Percentiles rank a stretch among this genome's conserved stretches.
Evolutionary conservation across 2,329 filamentous ascomycete species (phyloP).

Genomic region (Colletotrichum ledebouriae): DNA sequence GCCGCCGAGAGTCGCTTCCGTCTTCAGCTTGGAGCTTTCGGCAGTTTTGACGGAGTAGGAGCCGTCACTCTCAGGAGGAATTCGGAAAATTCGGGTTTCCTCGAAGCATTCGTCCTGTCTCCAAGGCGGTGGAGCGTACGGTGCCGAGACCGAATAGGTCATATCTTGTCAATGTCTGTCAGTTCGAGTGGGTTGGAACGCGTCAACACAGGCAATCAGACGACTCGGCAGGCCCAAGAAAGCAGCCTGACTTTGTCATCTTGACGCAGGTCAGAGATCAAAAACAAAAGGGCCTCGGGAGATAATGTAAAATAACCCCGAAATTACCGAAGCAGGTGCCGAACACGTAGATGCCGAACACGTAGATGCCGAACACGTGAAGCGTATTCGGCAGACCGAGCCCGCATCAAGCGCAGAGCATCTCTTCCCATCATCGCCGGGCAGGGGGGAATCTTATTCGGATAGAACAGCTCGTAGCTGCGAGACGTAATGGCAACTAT

Average conservation of each 20-base stretch:
- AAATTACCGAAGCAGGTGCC: background rate
- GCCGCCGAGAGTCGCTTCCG: too few species aligned
- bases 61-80: background rate
- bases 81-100: constrained; percentile 3
- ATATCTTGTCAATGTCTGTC: constrained; percentile 17
- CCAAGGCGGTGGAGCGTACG: too few species aligned
- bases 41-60: too few species aligned
- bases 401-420: constrained; percentile 6
- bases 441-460: constrained; percentile 7
- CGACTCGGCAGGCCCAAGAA: background rate
- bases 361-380: constrained; percentile 8
- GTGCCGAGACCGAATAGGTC: constrained; percentile 4
- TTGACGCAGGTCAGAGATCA: background rate
- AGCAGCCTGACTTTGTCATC: constrained; percentile 1
- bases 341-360: too few species aligned
- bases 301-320: background rate
- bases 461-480: background rate
- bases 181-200: background rate
- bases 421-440: background rate
- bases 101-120: background rate
- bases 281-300: background rate
- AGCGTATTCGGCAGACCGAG: constrained; percentile 7
- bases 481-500: constrained; percentile 3
- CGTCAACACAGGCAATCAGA: constrained; percentile 16
- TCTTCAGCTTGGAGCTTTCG: background rate